A percentile compares a stretch with the other conserved stretches of the same genome.
Conservation (phyloP, 176 grass and related monocot species). For the Sorghum bicolor region DNA sequence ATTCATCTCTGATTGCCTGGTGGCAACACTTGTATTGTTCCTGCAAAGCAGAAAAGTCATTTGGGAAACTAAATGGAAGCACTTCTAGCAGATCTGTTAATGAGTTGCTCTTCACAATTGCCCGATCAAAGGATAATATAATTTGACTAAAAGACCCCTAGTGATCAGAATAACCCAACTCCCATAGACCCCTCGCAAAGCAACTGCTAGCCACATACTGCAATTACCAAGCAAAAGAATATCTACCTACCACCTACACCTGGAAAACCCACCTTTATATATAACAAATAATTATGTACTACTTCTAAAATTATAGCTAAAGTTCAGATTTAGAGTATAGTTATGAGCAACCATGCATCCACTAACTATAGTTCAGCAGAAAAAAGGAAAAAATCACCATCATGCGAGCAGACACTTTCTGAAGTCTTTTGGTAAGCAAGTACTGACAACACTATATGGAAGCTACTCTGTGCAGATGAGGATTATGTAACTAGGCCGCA, state of each 20-base stretch:
- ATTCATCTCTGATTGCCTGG: conserved; percentile 50
- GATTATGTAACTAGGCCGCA: neutral
- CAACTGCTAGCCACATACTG: neutral
- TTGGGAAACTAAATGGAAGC: neutral
- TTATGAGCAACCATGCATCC: neutral
- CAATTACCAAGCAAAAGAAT: neutral
- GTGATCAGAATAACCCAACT: neutral
- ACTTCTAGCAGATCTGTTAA: neutral
- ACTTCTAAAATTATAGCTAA: neutral
- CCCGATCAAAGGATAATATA: neutral
- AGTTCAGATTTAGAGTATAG: neutral
- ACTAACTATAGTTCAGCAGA: neutral
- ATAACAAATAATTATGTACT: neutral
- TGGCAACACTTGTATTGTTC: conserved; percentile 83
- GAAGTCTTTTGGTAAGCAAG: neutral
- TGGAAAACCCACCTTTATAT: neutral
- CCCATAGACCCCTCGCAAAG: neutral
- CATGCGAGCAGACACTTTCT: neutral
- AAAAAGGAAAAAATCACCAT: conserved; percentile 4
- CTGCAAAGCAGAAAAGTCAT: conserved; percentile 38
- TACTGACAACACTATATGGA: neutral
- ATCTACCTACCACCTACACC: neutral
- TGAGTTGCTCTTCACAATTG: neutral
- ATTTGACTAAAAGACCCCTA: neutral
- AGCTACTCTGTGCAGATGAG: neutral